phyloP scores from a whole-genome alignment of 306 rosid species.

The Gleditsia sinensis region DNA sequence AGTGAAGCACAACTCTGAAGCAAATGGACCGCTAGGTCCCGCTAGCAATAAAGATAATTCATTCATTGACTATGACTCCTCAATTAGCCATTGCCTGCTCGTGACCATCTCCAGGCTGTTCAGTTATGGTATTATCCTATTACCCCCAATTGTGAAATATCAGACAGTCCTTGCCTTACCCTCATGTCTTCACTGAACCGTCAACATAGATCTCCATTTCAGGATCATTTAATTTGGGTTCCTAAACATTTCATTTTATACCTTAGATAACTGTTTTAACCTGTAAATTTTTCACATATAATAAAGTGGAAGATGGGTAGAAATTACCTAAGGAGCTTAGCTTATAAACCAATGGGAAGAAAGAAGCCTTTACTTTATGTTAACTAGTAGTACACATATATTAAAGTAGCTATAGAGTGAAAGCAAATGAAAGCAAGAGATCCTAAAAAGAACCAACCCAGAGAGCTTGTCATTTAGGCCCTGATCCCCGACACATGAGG shows the following conservation, averaged over 20 bases:
- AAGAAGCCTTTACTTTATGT: not conserved
- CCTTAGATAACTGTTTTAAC: not conserved
- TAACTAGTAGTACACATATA: not conserved
- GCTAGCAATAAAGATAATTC: conserved; percentile 49
- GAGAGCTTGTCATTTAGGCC: conserved; percentile 62
- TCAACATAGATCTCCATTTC: conserved; percentile 35
- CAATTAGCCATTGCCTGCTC: conserved; percentile 42
- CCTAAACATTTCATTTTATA: conserved; percentile 22
- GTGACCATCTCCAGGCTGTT: conserved; percentile 58
- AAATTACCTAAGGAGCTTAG: conserved; percentile 19
- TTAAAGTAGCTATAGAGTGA: not conserved
- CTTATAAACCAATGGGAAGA: conserved; percentile 3
- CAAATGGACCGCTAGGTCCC: conserved; percentile 54
- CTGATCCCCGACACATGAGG: conserved; percentile 67
- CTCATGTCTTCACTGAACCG: conserved; percentile 31
- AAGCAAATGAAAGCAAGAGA: conserved; percentile 24
- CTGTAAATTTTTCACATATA: not conserved
- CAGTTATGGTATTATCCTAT: conserved; percentile 16
- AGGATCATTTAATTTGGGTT: conserved; percentile 27
- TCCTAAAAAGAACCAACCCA: conserved; percentile 33
- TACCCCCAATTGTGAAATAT: conserved; percentile 3
- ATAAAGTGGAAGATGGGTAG: conserved; percentile 23
- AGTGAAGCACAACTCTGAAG: conserved; percentile 35
- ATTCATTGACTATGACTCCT: conserved; percentile 48
- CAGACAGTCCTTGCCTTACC: conserved; percentile 33